phyloP scores from a whole-genome alignment of 805 yeast genomes.

The Kluyveromyces wickerhamii region DNA sequence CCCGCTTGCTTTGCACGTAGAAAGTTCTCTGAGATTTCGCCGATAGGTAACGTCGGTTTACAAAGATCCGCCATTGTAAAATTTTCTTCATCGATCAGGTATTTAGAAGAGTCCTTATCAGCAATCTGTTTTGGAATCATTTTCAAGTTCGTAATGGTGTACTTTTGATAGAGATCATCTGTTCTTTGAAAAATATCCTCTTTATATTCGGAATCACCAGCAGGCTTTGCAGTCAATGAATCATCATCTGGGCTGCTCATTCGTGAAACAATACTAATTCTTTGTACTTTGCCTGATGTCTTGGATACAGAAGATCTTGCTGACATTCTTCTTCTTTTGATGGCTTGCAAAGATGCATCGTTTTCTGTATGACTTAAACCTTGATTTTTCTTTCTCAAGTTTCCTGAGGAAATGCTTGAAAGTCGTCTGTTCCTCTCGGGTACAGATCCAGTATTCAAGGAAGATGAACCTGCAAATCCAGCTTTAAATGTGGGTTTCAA shows the following conservation, averaged over 20 bases:
- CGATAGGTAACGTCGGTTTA: constrained; percentile 58
- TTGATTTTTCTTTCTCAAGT: constrained; percentile 14
- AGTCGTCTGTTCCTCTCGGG: constrained; percentile 16
- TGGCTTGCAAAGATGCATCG: constrained; percentile 23
- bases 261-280: constrained; percentile 29
- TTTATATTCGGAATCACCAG: constrained; percentile 12
- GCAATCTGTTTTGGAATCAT: constrained; percentile 33
- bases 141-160: constrained; percentile 31
- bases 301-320: constrained; percentile 19
- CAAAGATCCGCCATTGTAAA: constrained; percentile 67
- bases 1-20: constrained; percentile 48
- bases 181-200: constrained; percentile 18
- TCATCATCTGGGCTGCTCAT: constrained; percentile 17
- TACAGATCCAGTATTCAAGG: constrained; percentile 5
- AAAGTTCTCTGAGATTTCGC: constrained; percentile 52
- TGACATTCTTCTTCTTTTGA: constrained; percentile 26
- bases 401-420: constrained; percentile 18
- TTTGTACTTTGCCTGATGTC: constrained; percentile 24
- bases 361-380: constrained; percentile 18
- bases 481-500: constrained; percentile 29
- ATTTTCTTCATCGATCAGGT: constrained; percentile 42
- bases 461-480: constrained; percentile 5
- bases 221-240: constrained; percentile 11
- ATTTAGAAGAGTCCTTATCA: constrained; percentile 35
- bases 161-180: constrained; percentile 22